Evolutionary conservation across 2,329 filamentous ascomycete species (phyloP).

Genomic region (Aspergillus proliferans): DNA sequence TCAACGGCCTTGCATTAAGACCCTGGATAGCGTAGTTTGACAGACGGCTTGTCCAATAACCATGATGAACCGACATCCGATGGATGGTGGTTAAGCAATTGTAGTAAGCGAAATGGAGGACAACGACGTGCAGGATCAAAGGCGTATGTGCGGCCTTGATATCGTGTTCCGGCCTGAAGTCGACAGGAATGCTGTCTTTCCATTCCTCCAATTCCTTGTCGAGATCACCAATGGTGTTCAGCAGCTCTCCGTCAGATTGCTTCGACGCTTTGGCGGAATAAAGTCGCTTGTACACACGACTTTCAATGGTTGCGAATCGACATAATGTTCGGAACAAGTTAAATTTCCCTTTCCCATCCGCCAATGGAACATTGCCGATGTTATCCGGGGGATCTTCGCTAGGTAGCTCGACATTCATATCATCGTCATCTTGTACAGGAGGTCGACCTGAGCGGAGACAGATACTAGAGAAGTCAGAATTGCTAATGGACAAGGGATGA

Average conservation of each 20-base stretch:
- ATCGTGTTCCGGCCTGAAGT: constrained; percentile 95
- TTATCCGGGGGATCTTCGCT: constrained; percentile 86
- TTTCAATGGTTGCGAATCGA: constrained; percentile 84
- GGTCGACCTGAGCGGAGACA: constrained; percentile 67
- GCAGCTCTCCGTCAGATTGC: constrained; percentile 82
- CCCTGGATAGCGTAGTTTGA: constrained; percentile 95
- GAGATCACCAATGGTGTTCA: constrained; percentile 93
- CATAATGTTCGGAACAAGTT: constrained; percentile 93
- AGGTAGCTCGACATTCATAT: constrained; percentile 94
- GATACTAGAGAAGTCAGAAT: constrained; percentile 40
- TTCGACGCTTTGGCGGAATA: constrained; percentile 91
- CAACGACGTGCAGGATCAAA: constrained; percentile 87
- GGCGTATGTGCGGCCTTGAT: constrained; percentile 90
- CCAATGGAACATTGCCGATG: constrained; percentile 86
- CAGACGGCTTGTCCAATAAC: constrained; percentile 93
- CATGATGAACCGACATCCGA: constrained; percentile 95
- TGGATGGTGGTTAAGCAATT: constrained; percentile 97
- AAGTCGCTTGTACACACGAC: constrained; percentile 84
- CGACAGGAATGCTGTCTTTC: constrained; percentile 92
- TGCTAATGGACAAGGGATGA: neutral
- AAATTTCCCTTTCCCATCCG: constrained; percentile 83
- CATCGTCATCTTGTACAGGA: constrained; percentile 67
- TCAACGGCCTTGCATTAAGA: constrained; percentile 80
- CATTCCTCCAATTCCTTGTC: constrained; percentile 86
- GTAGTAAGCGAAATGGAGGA: constrained; percentile 94